These are phyloP conservation scores for Penicillium psychrofluorescens DNA, from an alignment of 495 filamentous ascomycete genomes.

Conservation along the genomic window DNA sequence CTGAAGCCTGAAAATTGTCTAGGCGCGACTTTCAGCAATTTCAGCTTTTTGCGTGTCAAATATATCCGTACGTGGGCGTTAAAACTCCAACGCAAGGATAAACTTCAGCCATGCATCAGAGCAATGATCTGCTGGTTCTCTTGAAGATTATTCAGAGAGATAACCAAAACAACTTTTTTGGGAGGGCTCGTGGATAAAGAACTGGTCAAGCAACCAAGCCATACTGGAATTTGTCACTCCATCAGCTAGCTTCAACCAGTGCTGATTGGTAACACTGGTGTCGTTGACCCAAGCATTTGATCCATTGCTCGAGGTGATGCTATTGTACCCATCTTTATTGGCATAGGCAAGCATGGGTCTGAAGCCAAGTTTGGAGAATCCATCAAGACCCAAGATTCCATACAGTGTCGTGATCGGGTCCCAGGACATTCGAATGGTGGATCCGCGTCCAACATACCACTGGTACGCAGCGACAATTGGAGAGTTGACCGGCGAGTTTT, in stretches of 20 bases:
- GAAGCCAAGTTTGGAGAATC: neutral
- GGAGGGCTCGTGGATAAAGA: neutral
- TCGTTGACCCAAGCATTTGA: slow-evolving; percentile 2
- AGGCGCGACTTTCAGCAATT: no score
- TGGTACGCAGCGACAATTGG: slow-evolving; percentile 1
- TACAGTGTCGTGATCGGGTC: slow-evolving; percentile 1
- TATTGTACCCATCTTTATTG: neutral
- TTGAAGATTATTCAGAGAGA: no score
- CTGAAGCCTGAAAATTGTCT: no score
- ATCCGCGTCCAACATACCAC: slow-evolving; percentile 3
- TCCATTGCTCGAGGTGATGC: neutral
- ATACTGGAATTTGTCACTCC: slow-evolving; percentile 2
- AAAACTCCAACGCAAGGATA: no score
- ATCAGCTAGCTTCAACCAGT: slow-evolving; percentile 3
- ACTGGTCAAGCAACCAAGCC: neutral
- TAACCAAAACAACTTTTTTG: neutral
- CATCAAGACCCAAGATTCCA: neutral
- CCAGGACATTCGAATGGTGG: neutral
- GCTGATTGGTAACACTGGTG: slow-evolving; percentile 2
- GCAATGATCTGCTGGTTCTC: no score
- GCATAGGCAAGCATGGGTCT: neutral
- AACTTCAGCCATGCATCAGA: no score
- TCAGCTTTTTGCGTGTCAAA: no score
- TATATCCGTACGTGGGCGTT: no score
- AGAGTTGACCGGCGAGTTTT: neutral